phyloP scores from a whole-genome alignment of 345 rosid genomes.

The Cardamine resedifolia region DNA sequence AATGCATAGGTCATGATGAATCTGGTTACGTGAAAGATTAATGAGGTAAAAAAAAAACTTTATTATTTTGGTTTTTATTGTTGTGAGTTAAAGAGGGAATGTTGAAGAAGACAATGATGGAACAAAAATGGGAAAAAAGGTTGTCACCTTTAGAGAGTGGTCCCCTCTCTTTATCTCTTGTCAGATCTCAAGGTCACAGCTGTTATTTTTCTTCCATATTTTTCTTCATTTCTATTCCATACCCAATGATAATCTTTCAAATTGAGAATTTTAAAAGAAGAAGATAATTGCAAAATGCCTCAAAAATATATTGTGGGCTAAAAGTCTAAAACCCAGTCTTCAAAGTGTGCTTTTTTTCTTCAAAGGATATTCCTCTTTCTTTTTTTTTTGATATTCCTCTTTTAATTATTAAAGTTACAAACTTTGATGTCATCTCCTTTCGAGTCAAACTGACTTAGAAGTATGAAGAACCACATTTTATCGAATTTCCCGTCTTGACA shows the following conservation, averaged over 20 bases:
- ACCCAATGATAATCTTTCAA: not conserved
- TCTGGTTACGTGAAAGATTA: not conserved
- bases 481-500: not conserved
- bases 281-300: not conserved
- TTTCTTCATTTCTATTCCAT: slow-evolving; percentile 2
- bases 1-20: not conserved
- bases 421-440: no score
- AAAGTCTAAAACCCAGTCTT: not conserved
- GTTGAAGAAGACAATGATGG: slow-evolving; percentile 22
- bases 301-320: not conserved
- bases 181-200: slow-evolving; percentile 26
- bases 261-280: not conserved
- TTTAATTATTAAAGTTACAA: not conserved
- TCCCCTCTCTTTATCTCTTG: slow-evolving; percentile 15
- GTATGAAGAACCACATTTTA: not conserved
- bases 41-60: not conserved
- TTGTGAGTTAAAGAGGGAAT: not conserved
- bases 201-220: not conserved
- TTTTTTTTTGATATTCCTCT: no score
- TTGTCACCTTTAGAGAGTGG: slow-evolving; percentile 33
- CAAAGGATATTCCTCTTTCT: no score
- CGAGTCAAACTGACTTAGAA: not conserved
- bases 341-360: not conserved
- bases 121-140: slow-evolving; percentile 32
- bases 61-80: not conserved